Conservation (phyloP, 2,329 filamentous ascomycete species). For the Zopfia rhizophila region DNA sequence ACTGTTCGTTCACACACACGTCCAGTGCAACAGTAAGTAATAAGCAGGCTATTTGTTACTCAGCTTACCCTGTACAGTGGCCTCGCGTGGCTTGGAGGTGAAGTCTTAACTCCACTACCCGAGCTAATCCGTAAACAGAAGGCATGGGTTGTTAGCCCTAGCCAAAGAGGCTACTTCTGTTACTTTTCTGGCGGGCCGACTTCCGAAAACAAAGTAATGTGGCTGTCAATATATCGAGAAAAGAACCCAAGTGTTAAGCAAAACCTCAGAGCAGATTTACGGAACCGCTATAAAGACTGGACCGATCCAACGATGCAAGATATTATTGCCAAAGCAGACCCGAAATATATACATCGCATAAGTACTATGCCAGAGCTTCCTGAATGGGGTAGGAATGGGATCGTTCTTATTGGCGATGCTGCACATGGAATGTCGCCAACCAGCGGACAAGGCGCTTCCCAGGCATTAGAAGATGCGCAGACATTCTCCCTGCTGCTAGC, state of each 20-base stretch:
- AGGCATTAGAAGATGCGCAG: conserved; percentile 66
- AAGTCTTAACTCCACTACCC: conserved; percentile 51
- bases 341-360: conserved; percentile 59
- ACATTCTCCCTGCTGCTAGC: conserved; percentile 55
- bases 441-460: conserved; percentile 65
- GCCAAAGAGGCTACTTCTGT: conserved; percentile 63
- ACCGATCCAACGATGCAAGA: conserved; percentile 52
- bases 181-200: conserved; percentile 53
- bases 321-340: conserved; percentile 48
- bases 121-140: conserved; percentile 37
- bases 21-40: no score
- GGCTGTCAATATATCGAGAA: conserved; percentile 58
- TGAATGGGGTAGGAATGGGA: conserved; percentile 58
- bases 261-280: conserved; percentile 48
- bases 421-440: conserved; percentile 66
- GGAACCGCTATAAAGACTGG: conserved; percentile 56
- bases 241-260: conserved; percentile 13
- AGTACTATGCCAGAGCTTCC: conserved; percentile 61
- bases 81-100: conserved; percentile 57
- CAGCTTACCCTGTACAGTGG: conserved; percentile 25
- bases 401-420: conserved; percentile 67
- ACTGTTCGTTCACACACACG: no score
- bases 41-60: no score
- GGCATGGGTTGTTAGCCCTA: conserved; percentile 57
- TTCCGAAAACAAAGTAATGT: conserved; percentile 45